phyloP scores from a whole-genome alignment of 768 basidiomycete species.

The Lactarius sp. region DNA sequence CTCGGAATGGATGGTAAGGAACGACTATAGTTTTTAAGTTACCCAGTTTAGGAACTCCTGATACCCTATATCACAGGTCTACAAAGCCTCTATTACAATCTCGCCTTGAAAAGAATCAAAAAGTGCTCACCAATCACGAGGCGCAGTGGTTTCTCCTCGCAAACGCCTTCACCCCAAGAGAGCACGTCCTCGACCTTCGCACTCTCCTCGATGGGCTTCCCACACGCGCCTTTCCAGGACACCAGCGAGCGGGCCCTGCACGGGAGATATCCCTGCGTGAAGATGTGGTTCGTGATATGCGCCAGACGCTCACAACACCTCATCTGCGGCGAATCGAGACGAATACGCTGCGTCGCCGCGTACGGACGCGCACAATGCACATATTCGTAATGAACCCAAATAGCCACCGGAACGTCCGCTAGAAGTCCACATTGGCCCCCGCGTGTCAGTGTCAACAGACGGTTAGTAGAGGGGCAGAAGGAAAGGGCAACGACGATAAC shows the following conservation, averaged over 20 bases:
- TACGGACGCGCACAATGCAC: slow-evolving; percentile 32
- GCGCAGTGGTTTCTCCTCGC: slow-evolving; percentile 36
- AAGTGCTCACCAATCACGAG: slow-evolving; percentile 35
- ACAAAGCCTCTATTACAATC: background rate
- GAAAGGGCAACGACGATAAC: no score
- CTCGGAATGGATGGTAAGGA: no score
- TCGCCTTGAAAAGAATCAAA: background rate
- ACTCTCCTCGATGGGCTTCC: slow-evolving; percentile 32
- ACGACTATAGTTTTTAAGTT: no score
- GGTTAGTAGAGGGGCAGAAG: no score
- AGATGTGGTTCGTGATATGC: slow-evolving; percentile 47
- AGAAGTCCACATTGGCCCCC: background rate
- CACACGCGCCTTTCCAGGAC: slow-evolving; percentile 40
- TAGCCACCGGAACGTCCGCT: slow-evolving; percentile 39
- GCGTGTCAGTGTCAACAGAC: no score
- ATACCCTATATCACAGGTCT: background rate
- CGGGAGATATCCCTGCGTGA: slow-evolving; percentile 37
- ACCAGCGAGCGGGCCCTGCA: slow-evolving; percentile 37
- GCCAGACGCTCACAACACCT: slow-evolving; percentile 38
- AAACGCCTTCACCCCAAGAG: slow-evolving; percentile 32
- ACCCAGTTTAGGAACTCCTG: no score
- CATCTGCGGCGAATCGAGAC: slow-evolving; percentile 33
- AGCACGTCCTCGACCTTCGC: slow-evolving; percentile 31
- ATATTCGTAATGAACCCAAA: slow-evolving; percentile 46
- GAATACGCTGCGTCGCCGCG: slow-evolving; percentile 41